These are phyloP conservation scores for Protea cynaroides DNA, from an alignment of 164 flowering plant species.

Conservation along the genomic window DNA sequence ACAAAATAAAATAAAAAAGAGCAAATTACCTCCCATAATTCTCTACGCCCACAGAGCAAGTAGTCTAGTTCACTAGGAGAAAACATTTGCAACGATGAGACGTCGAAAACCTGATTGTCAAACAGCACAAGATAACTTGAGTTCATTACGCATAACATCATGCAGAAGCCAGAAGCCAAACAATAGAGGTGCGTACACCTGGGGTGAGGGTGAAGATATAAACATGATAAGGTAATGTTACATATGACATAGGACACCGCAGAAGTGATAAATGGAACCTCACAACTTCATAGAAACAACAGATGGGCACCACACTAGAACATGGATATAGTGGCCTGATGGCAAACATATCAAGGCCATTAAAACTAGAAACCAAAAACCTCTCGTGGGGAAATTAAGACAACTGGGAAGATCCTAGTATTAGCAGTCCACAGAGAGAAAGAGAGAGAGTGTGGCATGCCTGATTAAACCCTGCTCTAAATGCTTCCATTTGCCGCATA, in stretches of 20 bases:
- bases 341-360: too few relatives aligned
- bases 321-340: too few relatives aligned
- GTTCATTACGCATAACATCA: not conserved
- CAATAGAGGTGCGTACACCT: too few relatives aligned
- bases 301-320: not conserved
- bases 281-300: not conserved
- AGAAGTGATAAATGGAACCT: too few relatives aligned
- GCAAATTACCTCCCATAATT: conserved; percentile 81
- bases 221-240: not conserved
- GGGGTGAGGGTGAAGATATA: too few relatives aligned
- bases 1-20: not conserved
- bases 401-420: too few relatives aligned
- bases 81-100: conserved; percentile 82
- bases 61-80: conserved; percentile 83
- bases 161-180: not conserved
- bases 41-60: conserved; percentile 93
- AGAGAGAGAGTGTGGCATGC: conserved; percentile 22
- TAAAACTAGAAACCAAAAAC: too few relatives aligned
- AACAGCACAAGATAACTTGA: not conserved
- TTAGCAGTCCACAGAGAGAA: too few relatives aligned
- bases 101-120: conserved; percentile 74
- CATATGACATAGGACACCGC: too few relatives aligned
- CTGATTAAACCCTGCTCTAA: conserved; percentile 93
- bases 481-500: conserved; percentile 82
- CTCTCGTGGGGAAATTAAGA: too few relatives aligned